Base-by-base conservation (phyloP, 208 protist genomes). In the Vickermania ingenoplastis region DNA sequence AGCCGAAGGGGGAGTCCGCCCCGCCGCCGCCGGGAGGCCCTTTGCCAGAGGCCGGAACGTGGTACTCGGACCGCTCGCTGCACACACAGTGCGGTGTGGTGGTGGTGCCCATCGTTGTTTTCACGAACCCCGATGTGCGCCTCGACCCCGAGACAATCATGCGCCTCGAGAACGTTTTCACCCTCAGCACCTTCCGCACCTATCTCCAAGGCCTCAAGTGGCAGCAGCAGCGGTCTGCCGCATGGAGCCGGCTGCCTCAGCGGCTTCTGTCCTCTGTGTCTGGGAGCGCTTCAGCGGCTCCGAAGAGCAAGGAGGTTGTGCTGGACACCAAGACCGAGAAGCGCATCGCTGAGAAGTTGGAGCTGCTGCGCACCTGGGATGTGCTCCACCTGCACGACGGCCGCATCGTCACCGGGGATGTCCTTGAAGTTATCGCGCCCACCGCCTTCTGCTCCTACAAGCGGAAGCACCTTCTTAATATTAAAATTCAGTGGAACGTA, bases 351-450 rank as follows among this genome's bases (percentile, higher is more conserved):
- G 31, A 57, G 21, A 77, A 71, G 21, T 53, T 94, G n/a, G 72
- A 87, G 11, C 65, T 75, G 25, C 66, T 94, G 66, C 79, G 88
- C 26, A 94, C 88, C 23, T 94, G 88, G 85, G 88, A 94, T 45
- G 57, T 89, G n/a, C 50, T 94, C 26, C 83, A 83, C 69, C 69
- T 92, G 22, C 80, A 91, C 59, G 76, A 89, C 36, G 71, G 81
- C 5, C 59, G 65, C 3, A 56, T 91, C 23, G 41, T 89, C 28
- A 82, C 76, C 2, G 88, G 88, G 2, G 88, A 94, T 51, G 65
- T 94, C 21, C 64, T 69, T 26, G 56, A 60, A 25, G 65, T 94
- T 11, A 57, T 72, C 45, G 66, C 66, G 3, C 83, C 83, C 1
- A 83, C 67, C 21, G 75, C 73, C 1, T 60, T 63, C 41, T 78